A percentile compares a stretch with the other conserved stretches of the same genome.
Evolutionary conservation across 768 basidiomycete genomes (phyloP).

Genomic region (Lactifluus volemus): DNA sequence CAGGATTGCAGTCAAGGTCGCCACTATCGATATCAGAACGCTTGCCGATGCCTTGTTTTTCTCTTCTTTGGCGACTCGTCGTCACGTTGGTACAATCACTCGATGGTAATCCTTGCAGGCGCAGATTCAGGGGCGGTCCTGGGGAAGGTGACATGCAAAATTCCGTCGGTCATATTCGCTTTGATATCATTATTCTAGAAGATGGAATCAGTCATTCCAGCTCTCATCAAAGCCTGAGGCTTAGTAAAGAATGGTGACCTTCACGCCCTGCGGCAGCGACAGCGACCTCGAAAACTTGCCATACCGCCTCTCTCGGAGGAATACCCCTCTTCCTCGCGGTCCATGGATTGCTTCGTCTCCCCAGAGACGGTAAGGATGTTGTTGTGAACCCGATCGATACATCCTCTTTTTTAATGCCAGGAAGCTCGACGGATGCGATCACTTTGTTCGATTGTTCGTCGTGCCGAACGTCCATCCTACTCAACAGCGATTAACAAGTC

Average conservation of each 20-base stretch:
- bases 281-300: conserved; percentile 26
- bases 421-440: conserved; percentile 50
- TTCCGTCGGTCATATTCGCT: conserved; percentile 26
- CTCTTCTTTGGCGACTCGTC: background rate
- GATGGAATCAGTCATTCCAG: background rate
- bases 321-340: conserved; percentile 31
- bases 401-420: conserved; percentile 43
- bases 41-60: background rate
- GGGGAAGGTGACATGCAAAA: conserved; percentile 26
- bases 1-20: background rate
- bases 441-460: conserved; percentile 38
- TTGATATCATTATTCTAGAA: conserved; percentile 24
- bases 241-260: conserved; percentile 11
- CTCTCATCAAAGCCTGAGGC: background rate
- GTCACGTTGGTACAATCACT: background rate
- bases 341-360: conserved; percentile 30
- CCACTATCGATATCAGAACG: background rate
- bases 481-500: background rate
- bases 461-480: conserved; percentile 50
- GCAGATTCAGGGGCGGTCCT: conserved; percentile 12
- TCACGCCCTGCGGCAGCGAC: conserved; percentile 18
- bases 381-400: conserved; percentile 44
- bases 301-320: conserved; percentile 28
- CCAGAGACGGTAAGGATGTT: conserved; percentile 45
- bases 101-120: conserved; percentile 5